These are phyloP conservation scores for Russula emetica DNA, from an alignment of 768 basidiomycete species.

Conservation along the genomic window DNA sequence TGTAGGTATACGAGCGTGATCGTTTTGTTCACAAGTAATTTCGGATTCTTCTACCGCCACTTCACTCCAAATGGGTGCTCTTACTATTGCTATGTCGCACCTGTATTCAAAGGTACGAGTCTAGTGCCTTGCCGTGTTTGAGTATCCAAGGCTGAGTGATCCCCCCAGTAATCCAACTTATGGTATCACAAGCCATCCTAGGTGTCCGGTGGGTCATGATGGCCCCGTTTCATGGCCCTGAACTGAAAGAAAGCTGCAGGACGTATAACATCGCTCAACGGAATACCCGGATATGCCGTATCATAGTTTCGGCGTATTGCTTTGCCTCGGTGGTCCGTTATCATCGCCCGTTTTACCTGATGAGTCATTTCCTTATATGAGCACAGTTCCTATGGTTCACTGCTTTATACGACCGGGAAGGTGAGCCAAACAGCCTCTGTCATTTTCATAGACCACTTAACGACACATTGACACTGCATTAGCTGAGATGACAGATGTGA, in stretches of 20 bases:
- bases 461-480: constrained; percentile 20
- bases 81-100: constrained; percentile 48
- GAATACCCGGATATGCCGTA: constrained; percentile 39
- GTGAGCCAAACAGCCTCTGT: constrained; percentile 37
- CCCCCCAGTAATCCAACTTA: constrained; percentile 52
- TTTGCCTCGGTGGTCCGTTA: constrained; percentile 43
- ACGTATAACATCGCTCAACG: constrained; percentile 56
- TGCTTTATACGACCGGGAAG: constrained; percentile 46
- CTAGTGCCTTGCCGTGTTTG: not conserved
- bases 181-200: constrained; percentile 63
- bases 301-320: constrained; percentile 41
- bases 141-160: not conserved
- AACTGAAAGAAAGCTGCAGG: constrained; percentile 34
- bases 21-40: constrained; percentile 48
- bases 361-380: not conserved
- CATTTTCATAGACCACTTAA: not conserved
- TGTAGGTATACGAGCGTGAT: constrained; percentile 45
- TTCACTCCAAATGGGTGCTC: constrained; percentile 49
- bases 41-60: constrained; percentile 51
- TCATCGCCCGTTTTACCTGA: constrained; percentile 27
- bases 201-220: constrained; percentile 47
- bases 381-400: constrained; percentile 52
- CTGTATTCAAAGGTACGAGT: constrained; percentile 56
- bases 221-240: not conserved
- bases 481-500: constrained; percentile 11